Evolutionary conservation across 371 early-diverging fungal species (phyloP).

Genomic region (Rhizopus stolonifer): DNA sequence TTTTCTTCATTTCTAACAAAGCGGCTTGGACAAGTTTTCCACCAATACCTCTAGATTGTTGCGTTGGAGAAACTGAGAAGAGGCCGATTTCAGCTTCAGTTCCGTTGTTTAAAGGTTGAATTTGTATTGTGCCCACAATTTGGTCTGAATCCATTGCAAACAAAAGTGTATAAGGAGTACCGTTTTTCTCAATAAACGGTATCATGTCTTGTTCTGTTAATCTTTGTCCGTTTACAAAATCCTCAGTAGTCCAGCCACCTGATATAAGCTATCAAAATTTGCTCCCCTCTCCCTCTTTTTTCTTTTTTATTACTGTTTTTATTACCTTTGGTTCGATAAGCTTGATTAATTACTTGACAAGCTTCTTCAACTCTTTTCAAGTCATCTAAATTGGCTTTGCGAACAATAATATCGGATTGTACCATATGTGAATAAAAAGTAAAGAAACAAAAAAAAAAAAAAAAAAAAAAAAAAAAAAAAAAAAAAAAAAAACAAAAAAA

Average conservation of each 20-base stretch:
- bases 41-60: slow-evolving; percentile 58
- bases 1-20: slow-evolving; percentile 30
- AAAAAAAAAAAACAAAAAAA: background rate
- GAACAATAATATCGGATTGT: slow-evolving; percentile 16
- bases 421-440: slow-evolving; percentile 3
- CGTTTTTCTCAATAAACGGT: slow-evolving; percentile 17
- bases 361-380: slow-evolving; percentile 4
- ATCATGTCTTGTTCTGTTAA: slow-evolving; percentile 30
- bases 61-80: slow-evolving; percentile 48
- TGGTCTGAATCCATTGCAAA: slow-evolving; percentile 30
- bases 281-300: too few species aligned
- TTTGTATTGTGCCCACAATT: slow-evolving; percentile 43
- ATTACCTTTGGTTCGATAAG: slow-evolving; percentile 23
- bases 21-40: slow-evolving; percentile 49
- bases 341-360: slow-evolving; percentile 16
- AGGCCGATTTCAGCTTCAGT: slow-evolving; percentile 39
- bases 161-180: slow-evolving; percentile 22
- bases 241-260: slow-evolving; percentile 51
- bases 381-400: slow-evolving; percentile 12
- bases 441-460: background rate
- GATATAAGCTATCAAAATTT: too few species aligned
- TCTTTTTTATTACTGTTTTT: background rate
- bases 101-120: slow-evolving; percentile 20
- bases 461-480: background rate
- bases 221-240: slow-evolving; percentile 34